Percentiles rank a stretch among this genome's conserved stretches.
These are phyloP conservation scores for Pichia heedii DNA, from an alignment of 805 yeast species.

Conservation along the genomic window DNA sequence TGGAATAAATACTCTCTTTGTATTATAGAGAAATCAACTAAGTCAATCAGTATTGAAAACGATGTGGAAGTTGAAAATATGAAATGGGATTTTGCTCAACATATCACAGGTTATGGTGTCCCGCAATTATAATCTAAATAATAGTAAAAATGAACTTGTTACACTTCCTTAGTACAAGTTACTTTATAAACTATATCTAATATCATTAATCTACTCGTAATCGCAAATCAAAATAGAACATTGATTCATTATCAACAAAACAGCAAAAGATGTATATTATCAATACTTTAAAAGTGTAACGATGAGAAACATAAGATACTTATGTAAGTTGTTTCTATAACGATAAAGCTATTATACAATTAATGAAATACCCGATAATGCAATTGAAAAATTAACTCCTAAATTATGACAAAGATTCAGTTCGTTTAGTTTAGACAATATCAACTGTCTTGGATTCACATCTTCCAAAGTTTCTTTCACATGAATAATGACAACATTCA, in stretches of 20 bases:
- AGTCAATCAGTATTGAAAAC: slow-evolving; percentile 48
- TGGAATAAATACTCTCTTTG: slow-evolving; percentile 78
- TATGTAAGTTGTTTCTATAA: background rate
- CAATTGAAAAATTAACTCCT: slow-evolving; percentile 41
- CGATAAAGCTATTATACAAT: no score
- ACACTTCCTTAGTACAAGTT: no score
- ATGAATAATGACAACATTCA: slow-evolving; percentile 44
- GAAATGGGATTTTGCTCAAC: slow-evolving; percentile 86
- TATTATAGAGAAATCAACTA: slow-evolving; percentile 54
- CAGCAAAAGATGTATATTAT: background rate
- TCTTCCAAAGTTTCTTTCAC: slow-evolving; percentile 35
- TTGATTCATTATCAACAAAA: no score
- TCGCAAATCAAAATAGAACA: no score
- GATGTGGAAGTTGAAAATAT: slow-evolving; percentile 60
- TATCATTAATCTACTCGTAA: no score
- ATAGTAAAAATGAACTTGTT: no score
- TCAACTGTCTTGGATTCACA: slow-evolving; percentile 49
- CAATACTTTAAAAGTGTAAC: no score
- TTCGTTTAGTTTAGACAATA: slow-evolving; percentile 40
- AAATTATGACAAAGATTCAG: slow-evolving; percentile 30
- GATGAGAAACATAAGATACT: background rate
- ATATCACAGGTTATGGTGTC: slow-evolving; percentile 79
- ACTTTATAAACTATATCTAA: no score
- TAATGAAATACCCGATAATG: slow-evolving; percentile 45
- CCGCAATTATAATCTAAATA: slow-evolving; percentile 26